Evolutionary conservation across 257 asterid species (phyloP).

Genomic region (Leptodermis oblonga): DNA sequence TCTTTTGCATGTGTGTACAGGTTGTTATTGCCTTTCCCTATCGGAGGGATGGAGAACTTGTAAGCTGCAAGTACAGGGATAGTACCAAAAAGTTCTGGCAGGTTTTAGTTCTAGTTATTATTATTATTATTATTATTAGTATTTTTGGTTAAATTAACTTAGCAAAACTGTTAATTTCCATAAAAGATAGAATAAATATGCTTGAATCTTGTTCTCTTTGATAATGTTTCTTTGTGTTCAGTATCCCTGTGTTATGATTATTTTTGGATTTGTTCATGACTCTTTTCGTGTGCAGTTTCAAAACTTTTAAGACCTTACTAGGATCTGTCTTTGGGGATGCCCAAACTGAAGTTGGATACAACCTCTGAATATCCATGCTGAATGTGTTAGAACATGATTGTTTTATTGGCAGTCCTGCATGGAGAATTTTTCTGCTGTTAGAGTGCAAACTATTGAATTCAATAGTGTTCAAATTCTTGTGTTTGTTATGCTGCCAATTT

Average conservation of each 20-base stretch:
- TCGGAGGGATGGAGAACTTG: constrained; percentile 59
- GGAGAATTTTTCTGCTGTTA: neutral
- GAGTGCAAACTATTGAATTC: neutral
- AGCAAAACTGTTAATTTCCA: neutral
- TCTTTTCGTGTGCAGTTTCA: neutral
- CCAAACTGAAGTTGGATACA: neutral
- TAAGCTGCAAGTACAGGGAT: constrained; percentile 91
- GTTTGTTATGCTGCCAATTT: constrained; percentile 20
- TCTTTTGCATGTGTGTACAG: constrained; percentile 28
- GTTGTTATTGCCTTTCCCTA: constrained; percentile 82
- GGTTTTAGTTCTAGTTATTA: constrained; percentile 32
- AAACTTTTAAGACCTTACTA: neutral
- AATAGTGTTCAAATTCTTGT: constrained; percentile 15
- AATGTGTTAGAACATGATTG: too few species aligned
- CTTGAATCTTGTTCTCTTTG: too few species aligned
- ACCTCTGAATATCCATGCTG: neutral
- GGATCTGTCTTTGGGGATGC: neutral
- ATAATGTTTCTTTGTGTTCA: neutral
- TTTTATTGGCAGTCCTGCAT: neutral
- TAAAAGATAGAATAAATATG: too few species aligned
- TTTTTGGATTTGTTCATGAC: neutral
- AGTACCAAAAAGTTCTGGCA: constrained; percentile 69
- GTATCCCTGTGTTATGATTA: neutral
- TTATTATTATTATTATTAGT: neutral
- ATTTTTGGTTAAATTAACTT: too few species aligned